A percentile compares a stretch with the other conserved stretches of the same genome.
Conservation (phyloP, 805 yeast genomes). For the Clavispora carvajalis region DNA sequence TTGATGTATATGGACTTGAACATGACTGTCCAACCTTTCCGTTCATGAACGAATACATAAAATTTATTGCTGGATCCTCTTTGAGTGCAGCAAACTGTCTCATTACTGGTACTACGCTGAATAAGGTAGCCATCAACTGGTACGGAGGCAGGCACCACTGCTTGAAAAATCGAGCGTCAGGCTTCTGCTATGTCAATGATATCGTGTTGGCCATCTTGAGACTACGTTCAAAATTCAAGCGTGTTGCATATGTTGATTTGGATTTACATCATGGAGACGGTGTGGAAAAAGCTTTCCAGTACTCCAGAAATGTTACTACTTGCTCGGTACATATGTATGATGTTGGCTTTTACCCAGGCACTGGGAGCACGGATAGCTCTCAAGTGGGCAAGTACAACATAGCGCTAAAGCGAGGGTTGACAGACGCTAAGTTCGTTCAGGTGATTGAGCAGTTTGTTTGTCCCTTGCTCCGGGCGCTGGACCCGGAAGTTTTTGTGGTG, state of each 20-base stretch:
- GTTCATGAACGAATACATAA: slow-evolving; percentile 44
- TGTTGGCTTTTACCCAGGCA: slow-evolving; percentile 68
- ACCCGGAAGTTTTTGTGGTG: slow-evolving; percentile 52
- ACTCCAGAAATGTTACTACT: slow-evolving; percentile 51
- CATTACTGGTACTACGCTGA: background rate
- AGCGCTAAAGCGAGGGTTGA: slow-evolving; percentile 54
- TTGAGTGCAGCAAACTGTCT: slow-evolving; percentile 38
- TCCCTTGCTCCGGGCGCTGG: slow-evolving; percentile 33
- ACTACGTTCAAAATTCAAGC: slow-evolving; percentile 42
- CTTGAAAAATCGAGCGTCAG: slow-evolving; percentile 48
- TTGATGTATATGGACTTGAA: slow-evolving; percentile 41
- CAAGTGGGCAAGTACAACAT: slow-evolving; percentile 41
- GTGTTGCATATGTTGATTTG: slow-evolving; percentile 58
- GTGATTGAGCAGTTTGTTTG: slow-evolving; percentile 33
- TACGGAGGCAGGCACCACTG: slow-evolving; percentile 79
- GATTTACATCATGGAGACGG: slow-evolving; percentile 84
- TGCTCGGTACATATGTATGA: slow-evolving; percentile 62
- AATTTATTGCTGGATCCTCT: slow-evolving; percentile 52
- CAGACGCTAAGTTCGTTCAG: slow-evolving; percentile 29
- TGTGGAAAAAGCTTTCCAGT: slow-evolving; percentile 59
- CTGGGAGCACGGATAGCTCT: slow-evolving; percentile 43
- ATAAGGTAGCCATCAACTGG: slow-evolving; percentile 56
- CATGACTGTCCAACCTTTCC: slow-evolving; percentile 67
- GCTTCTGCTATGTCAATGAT: slow-evolving; percentile 73
- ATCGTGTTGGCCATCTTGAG: slow-evolving; percentile 51